Evolutionary conservation across 345 rosid genomes (phyloP), one percentile per base, ranked within the genome.

Genomic region (Populus nigra): DNA sequence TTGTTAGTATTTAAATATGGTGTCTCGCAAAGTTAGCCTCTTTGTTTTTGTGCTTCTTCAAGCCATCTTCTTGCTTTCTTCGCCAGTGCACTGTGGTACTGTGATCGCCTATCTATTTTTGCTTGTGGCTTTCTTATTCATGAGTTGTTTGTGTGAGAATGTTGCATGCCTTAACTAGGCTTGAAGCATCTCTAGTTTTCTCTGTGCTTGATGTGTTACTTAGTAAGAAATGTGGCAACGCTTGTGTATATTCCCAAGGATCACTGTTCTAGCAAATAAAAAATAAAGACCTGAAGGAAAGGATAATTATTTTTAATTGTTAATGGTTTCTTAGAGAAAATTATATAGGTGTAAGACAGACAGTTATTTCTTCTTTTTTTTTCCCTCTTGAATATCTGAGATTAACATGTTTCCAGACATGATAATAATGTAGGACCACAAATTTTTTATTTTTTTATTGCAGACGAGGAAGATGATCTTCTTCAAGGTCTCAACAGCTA

Each of bases 381-480:
- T 10, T 41, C 45, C 3, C 45, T 41, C 45, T 41, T 41, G 13
- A 41, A 41, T 41, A 41, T 41, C 13, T 41, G 13, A 2, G 45
- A 41, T 41, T 41, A 41, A 41, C 45, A 2, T 41, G 45, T 41
- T 41, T 9, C 45, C 13, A 10, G 45, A 41, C 45, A 41, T 41
- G 3, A 10, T 41, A 10, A 41, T 41, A 50, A 50, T 18, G 59
- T 7, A 6, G 2, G 59, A 5, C 7, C 2, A 6, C 10, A n/a
- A n/a, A 18, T 12, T 39, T 25, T 33, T 31, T 3, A 57, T 31
- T 20, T 4, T 39, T 38, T n/a, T 69, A 50, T 39, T 55, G 68
- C 88, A 90, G 97, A 89, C 7, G 89, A 80, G 8, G 90, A 89
- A 79, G 89, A 90, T 0, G 53, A 76, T 65, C 63, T 80, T 29